These are phyloP conservation scores for Neurospora cerealis DNA, from an alignment of 495 filamentous ascomycete species.

Conservation along the genomic window DNA sequence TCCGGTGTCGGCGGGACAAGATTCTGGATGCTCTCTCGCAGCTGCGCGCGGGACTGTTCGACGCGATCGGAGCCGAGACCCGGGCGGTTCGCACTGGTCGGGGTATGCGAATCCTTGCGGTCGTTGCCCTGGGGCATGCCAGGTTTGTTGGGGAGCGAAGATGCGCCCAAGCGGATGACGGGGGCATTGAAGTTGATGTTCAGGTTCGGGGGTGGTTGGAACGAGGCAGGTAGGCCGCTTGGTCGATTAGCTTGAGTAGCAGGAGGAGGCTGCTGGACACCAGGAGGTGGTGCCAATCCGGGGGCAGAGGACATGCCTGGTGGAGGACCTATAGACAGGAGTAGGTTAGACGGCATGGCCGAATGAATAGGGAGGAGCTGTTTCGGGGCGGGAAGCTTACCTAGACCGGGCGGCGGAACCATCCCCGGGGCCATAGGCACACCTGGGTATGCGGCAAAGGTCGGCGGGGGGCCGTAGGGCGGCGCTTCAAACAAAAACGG, in stretches of 20 bases:
- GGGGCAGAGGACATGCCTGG: slow-evolving; percentile 72
- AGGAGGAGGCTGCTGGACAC: slow-evolving; percentile 63
- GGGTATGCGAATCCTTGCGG: slow-evolving; percentile 26
- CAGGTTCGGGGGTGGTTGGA: slow-evolving; percentile 85
- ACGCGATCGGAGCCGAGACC: slow-evolving; percentile 58
- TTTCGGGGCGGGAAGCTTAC: slow-evolving; percentile 38
- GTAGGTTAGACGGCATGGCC: neutral
- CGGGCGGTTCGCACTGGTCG: slow-evolving; percentile 42
- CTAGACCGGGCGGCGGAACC: slow-evolving; percentile 77
- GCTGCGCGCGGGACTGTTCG: slow-evolving; percentile 58
- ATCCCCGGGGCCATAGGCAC: slow-evolving; percentile 50
- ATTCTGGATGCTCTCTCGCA: slow-evolving; percentile 66
- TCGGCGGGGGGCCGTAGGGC: slow-evolving; percentile 63
- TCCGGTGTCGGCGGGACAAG: slow-evolving; percentile 79
- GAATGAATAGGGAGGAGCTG: neutral
- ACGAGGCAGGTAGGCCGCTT: slow-evolving; percentile 68
- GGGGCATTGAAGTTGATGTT: slow-evolving; percentile 98
- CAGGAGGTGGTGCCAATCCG: slow-evolving; percentile 67
- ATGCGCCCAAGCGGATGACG: slow-evolving; percentile 81
- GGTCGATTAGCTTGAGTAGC: slow-evolving; percentile 61
- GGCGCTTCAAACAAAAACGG: slow-evolving; percentile 16
- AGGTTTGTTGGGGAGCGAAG: slow-evolving; percentile 55
- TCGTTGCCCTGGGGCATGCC: slow-evolving; percentile 39
- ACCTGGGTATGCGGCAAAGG: slow-evolving; percentile 63
- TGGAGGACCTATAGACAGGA: slow-evolving; percentile 39